These are phyloP conservation scores for Penstemon barbatus DNA, from an alignment of 257 asterid species.

Conservation along the genomic window DNA sequence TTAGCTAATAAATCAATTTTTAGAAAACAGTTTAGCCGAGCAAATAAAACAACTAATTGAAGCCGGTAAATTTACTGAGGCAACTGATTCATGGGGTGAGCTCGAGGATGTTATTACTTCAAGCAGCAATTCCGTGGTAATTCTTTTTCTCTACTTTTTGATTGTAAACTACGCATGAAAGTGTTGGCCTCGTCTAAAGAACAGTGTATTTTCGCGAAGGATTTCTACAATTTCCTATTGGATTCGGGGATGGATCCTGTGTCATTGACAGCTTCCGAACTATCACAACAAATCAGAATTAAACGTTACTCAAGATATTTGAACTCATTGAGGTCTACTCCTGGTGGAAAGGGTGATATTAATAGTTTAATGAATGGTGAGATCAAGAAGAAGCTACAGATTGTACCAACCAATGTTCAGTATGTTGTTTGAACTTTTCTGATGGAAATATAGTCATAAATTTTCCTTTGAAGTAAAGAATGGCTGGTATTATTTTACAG, in stretches of 20 bases:
- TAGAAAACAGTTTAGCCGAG: slow-evolving; percentile 58
- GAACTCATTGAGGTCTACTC: slow-evolving; percentile 45
- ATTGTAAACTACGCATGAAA: no score
- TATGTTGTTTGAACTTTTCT: slow-evolving; percentile 31
- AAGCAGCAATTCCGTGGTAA: slow-evolving; percentile 71
- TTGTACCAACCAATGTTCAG: slow-evolving; percentile 63
- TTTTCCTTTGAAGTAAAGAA: background rate
- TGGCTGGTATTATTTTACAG: slow-evolving; percentile 33
- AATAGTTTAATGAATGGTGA: slow-evolving; percentile 70
- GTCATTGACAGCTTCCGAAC: slow-evolving; percentile 52
- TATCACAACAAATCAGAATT: slow-evolving; percentile 40
- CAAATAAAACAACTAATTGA: slow-evolving; percentile 54
- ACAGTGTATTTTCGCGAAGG: slow-evolving; percentile 37
- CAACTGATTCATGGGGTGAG: slow-evolving; percentile 67
- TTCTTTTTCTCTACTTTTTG: no score
- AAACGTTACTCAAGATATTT: slow-evolving; percentile 69
- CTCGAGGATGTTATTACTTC: slow-evolving; percentile 53
- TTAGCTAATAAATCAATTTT: slow-evolving; percentile 22
- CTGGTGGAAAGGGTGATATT: slow-evolving; percentile 57
- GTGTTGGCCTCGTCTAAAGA: no score
- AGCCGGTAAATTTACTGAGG: slow-evolving; percentile 56
- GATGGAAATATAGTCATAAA: background rate
- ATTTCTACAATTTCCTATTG: slow-evolving; percentile 84
- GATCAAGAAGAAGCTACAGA: slow-evolving; percentile 70
- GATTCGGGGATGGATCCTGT: slow-evolving; percentile 75